Conservation (phyloP, 2,329 filamentous ascomycete genomes). For the Botrytis fabae region DNA sequence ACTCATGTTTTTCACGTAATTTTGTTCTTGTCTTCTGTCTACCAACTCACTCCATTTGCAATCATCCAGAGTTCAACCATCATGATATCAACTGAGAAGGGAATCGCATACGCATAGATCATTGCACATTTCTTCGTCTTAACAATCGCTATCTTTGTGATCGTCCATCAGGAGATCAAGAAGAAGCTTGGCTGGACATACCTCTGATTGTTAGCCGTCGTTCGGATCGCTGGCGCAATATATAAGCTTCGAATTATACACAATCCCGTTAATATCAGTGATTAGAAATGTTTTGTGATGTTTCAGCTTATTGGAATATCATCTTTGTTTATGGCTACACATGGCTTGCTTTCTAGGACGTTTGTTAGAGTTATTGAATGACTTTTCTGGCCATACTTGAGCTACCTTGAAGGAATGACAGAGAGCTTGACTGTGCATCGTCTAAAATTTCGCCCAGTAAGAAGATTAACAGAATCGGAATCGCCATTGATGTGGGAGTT, state of each 20-base stretch:
- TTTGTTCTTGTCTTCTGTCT: not conserved
- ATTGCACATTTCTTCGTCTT: conserved; percentile 29
- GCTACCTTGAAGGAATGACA: not conserved
- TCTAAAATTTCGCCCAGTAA: conserved; percentile 30
- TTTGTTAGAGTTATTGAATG: conserved; percentile 21
- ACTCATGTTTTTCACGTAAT: not conserved
- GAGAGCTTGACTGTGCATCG: conserved; percentile 24
- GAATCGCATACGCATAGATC: conserved; percentile 35
- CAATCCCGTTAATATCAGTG: conserved; percentile 34
- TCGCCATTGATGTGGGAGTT: conserved; percentile 38
- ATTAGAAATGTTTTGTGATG: conserved; percentile 39
- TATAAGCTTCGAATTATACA: conserved; percentile 38
- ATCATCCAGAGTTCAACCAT: not conserved
- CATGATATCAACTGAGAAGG: conserved; percentile 31
- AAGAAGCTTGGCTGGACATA: conserved; percentile 43
- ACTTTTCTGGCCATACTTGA: not conserved
- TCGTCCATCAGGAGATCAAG: conserved; percentile 35
- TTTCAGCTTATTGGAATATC: conserved; percentile 37
- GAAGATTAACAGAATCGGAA: conserved; percentile 33
- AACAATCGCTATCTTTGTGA: conserved; percentile 31
- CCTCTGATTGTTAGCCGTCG: conserved; percentile 40
- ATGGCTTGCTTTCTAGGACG: conserved; percentile 37
- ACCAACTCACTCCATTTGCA: too few species aligned
- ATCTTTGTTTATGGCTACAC: conserved; percentile 34
- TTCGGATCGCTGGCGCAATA: conserved; percentile 39